Conservation (phyloP, 768 basidiomycete species). For the Rossbeevera mucosa region DNA sequence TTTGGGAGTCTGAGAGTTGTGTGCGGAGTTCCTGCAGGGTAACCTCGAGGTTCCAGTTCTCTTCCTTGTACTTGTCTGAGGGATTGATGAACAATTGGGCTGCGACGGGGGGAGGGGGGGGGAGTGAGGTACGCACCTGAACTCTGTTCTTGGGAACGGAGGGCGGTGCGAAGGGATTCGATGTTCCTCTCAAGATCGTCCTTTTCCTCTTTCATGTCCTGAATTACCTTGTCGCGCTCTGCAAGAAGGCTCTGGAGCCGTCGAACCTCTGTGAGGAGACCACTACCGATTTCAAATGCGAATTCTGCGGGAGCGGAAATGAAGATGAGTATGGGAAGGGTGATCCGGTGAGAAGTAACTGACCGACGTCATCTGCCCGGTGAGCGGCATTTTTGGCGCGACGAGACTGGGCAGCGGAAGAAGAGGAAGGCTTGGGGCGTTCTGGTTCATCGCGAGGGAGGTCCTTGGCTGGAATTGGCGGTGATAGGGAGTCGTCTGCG, state of each 20-base stretch:
- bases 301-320: conserved; percentile 63
- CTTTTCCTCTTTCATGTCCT: conserved; percentile 88
- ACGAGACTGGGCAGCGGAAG: conserved; percentile 77
- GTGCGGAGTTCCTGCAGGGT: conserved; percentile 79
- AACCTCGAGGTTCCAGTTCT: conserved; percentile 99
- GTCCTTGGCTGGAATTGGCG: conserved; percentile 43
- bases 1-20: conserved; percentile 62
- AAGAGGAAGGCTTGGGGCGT: conserved; percentile 56
- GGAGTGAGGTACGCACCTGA: conserved; percentile 46
- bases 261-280: conserved; percentile 85
- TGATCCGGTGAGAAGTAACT: conserved; percentile 31
- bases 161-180: conserved; percentile 66
- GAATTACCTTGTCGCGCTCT: conserved; percentile 89
- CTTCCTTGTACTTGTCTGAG: conserved; percentile 92
- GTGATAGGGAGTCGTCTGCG: conserved; percentile 47
- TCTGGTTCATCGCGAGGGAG: conserved; percentile 59
- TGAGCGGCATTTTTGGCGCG: conserved; percentile 90
- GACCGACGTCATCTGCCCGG: conserved; percentile 84
- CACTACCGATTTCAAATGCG: conserved; percentile 96
- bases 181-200: conserved; percentile 80
- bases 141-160: conserved; percentile 77
- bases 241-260: conserved; percentile 85
- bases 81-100: conserved; percentile 8
- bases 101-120: not conserved
- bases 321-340: conserved; percentile 5